Evolutionary conservation across 257 asterid species (phyloP).

Genomic region (Asclepias syriaca): DNA sequence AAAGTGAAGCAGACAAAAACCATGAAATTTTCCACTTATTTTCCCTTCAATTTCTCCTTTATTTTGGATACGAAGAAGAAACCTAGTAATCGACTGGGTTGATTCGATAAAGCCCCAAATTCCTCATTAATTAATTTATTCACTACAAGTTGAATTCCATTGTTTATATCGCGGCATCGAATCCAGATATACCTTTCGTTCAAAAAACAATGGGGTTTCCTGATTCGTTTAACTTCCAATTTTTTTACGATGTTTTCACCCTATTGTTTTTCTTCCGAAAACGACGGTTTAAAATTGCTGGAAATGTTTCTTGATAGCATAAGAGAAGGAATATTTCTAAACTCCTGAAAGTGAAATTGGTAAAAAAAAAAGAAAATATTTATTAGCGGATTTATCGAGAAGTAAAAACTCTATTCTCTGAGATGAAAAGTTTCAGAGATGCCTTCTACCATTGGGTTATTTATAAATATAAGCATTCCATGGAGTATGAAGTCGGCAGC

Average conservation of each 20-base stretch:
- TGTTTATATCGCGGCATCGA: constrained; percentile 1
- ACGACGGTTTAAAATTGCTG: background rate
- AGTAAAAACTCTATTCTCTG: background rate
- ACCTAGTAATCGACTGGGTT: background rate
- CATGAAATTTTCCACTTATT: background rate
- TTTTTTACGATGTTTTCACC: background rate
- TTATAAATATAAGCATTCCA: constrained; percentile 6
- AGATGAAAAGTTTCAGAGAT: background rate
- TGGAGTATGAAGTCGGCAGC: constrained; percentile 5
- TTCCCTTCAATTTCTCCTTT: background rate
- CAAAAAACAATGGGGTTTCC: background rate
- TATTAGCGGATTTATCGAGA: constrained; percentile 8
- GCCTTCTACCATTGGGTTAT: constrained; percentile 8
- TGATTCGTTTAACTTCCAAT: background rate
- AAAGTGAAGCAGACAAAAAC: background rate
- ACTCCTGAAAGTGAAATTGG: constrained; percentile 13
- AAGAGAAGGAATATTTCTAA: constrained; percentile 6
- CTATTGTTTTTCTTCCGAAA: background rate
- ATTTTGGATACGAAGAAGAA: background rate
- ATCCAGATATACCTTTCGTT: background rate
- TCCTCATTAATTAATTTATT: background rate
- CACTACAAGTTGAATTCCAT: background rate
- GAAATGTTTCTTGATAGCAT: constrained; percentile 5
- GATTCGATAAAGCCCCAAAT: background rate
- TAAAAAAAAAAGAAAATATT: background rate